Base-by-base conservation (phyloP, 2,329 filamentous ascomycete genomes). In the Camptophora hylomeconis region DNA sequence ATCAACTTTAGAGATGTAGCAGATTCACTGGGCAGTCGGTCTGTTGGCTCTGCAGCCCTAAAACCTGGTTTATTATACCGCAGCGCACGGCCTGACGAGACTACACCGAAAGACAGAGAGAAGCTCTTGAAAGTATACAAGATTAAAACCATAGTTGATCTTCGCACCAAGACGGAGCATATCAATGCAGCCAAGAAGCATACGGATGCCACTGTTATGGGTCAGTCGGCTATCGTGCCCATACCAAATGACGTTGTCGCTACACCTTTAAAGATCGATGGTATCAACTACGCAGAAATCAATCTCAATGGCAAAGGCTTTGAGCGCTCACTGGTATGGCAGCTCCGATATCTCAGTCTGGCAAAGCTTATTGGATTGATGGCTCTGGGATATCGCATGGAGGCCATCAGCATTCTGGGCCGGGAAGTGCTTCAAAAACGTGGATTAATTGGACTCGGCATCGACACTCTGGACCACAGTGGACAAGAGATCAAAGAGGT, bases 1-100 rank as follows among this genome's bases (percentile, higher is more conserved):
- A 56, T 76, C 44, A 87, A 87, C 51, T 82, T 86, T 48, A 72
- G 81, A 33, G 80, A 87, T 60, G 74, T 86, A 23, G 79, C 75
- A 21, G 58, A 62, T 38, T 73, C 70, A 0, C 17, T 29, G 3
- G 61, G 82, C 41, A 84, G 84, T 44, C 47, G 24, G 5, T 28
- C 21, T 31, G 26, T 35, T 17, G 41, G 31, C 11, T 8, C 16
- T 15, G 61, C 58, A 17, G 46, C 59, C 17, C 37, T 81, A 26
- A 65, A 62, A 37, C 70, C 79, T 47, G 72, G 73, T 3, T 49
- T 72, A n/a, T 46, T 83, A 13, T 82, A 68, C 48, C 70, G 78
- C 33, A 79, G 76, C 35, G 77, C 76, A 10, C 62, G 74, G 49
- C 49, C 52, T 65, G 82, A 92, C 46, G 73, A 82, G 50, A 80